Percentiles rank a stretch among this genome's conserved stretches.
Conservation (phyloP, 768 basidiomycete genomes). For the Boletus sp. region DNA sequence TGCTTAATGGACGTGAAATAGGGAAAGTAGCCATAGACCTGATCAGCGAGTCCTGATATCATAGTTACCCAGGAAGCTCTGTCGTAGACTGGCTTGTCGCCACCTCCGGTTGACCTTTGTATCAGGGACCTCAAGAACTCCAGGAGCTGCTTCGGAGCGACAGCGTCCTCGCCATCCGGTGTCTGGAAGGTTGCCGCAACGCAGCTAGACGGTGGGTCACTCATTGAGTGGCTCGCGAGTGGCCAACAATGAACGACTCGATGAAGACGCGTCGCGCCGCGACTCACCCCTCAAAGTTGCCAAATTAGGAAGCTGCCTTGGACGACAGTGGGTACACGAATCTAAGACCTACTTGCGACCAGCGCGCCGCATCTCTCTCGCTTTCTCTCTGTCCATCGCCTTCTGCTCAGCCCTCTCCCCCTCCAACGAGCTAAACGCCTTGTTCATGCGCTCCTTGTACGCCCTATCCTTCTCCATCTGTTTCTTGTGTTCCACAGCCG, state of each 20-base stretch:
- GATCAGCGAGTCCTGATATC: slow-evolving; percentile 49
- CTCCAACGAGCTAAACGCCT: slow-evolving; percentile 72
- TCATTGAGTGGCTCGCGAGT: slow-evolving; percentile 17
- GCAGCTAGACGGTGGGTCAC: slow-evolving; percentile 20
- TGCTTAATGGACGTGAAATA: slow-evolving; percentile 48
- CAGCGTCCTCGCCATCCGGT: slow-evolving; percentile 21
- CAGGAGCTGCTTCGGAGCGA: slow-evolving; percentile 39
- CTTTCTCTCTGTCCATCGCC: slow-evolving; percentile 81
- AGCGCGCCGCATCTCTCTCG: slow-evolving; percentile 69
- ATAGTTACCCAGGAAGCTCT: slow-evolving; percentile 48
- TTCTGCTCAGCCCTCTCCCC: slow-evolving; percentile 95
- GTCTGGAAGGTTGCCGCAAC: slow-evolving; percentile 33
- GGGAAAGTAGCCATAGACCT: slow-evolving; percentile 54
- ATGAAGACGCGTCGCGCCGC: neutral
- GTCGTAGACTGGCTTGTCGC: slow-evolving; percentile 31
- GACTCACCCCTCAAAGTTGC: neutral
- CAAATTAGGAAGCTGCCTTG: slow-evolving; percentile 6
- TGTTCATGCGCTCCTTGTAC: slow-evolving; percentile 83
- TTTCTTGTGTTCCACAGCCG: slow-evolving; percentile 79
- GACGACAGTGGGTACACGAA: neutral
- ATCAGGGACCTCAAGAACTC: slow-evolving; percentile 42
- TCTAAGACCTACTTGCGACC: slow-evolving; percentile 56
- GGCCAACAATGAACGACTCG: neutral
- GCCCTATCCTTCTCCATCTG: slow-evolving; percentile 78
- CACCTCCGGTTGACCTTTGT: slow-evolving; percentile 32